These are phyloP conservation scores for Epichloe festucae DNA, from an alignment of 2,329 filamentous ascomycete species.

Conservation along the genomic window DNA sequence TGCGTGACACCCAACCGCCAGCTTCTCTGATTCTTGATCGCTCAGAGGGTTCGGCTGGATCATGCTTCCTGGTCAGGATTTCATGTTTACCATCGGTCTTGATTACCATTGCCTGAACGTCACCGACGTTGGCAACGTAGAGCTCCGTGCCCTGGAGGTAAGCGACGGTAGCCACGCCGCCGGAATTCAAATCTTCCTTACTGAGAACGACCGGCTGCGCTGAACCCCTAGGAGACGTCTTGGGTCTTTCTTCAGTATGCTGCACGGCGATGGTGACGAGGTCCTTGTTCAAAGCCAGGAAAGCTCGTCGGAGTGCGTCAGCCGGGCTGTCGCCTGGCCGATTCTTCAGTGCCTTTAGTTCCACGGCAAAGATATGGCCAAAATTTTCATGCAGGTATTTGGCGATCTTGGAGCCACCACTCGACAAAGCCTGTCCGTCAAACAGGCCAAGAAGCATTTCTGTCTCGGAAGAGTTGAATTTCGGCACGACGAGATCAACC, in stretches of 20 bases:
- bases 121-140: conserved; percentile 88
- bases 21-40: conserved; percentile 84
- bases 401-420: conserved; percentile 85
- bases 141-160: conserved; percentile 85
- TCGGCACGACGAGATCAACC: conserved; percentile 86
- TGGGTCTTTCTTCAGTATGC: conserved; percentile 59
- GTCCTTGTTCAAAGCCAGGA: conserved; percentile 86
- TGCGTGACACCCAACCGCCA: conserved; percentile 88
- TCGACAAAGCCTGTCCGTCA: conserved; percentile 81
- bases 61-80: conserved; percentile 81
- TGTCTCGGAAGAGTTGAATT: conserved; percentile 78
- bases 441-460: conserved; percentile 92
- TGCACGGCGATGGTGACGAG: conserved; percentile 75
- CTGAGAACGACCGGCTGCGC: conserved; percentile 63
- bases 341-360: conserved; percentile 61
- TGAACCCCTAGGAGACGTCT: conserved; percentile 56
- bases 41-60: conserved; percentile 76
- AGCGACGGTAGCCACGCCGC: conserved; percentile 81
- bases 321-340: conserved; percentile 59
- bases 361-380: conserved; percentile 66
- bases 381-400: conserved; percentile 97
- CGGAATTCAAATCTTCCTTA: conserved; percentile 80
- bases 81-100: conserved; percentile 74
- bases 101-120: conserved; percentile 91
- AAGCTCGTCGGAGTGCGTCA: conserved; percentile 77